These are phyloP conservation scores for Nakazawaea molendinolei DNA, from an alignment of 805 yeast genomes.

Conservation along the genomic window DNA sequence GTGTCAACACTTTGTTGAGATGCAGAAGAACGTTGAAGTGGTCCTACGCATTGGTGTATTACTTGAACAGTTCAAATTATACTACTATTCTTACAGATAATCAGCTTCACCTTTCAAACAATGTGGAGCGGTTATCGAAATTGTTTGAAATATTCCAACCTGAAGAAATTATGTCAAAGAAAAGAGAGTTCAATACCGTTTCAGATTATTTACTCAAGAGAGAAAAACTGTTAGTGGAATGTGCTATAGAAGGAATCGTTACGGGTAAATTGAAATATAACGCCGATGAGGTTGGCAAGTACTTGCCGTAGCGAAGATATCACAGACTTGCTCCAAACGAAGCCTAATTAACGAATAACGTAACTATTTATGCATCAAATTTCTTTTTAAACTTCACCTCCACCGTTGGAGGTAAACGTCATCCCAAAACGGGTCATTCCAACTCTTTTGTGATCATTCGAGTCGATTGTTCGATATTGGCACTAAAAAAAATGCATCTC, in stretches of 20 bases:
- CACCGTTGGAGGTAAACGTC: too few species aligned
- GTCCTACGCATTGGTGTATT: slow-evolving; percentile 81
- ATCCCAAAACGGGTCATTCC: too few species aligned
- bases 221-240: slow-evolving; percentile 10
- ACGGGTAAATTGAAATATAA: slow-evolving; percentile 4
- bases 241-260: slow-evolving; percentile 9
- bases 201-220: slow-evolving; percentile 10
- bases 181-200: slow-evolving; percentile 16
- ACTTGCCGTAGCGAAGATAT: neutral
- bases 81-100: slow-evolving; percentile 63
- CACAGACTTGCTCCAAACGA: neutral
- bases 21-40: slow-evolving; percentile 81
- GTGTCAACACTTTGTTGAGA: slow-evolving; percentile 54
- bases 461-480: too few species aligned
- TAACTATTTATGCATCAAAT: too few species aligned
- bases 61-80: slow-evolving; percentile 42
- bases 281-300: slow-evolving; percentile 7
- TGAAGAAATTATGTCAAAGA: slow-evolving; percentile 20
- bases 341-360: neutral
- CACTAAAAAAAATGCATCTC: too few species aligned
- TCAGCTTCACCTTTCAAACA: slow-evolving; percentile 28
- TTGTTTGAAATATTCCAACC: slow-evolving; percentile 26
- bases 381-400: too few species aligned
- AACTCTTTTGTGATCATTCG: too few species aligned
- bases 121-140: slow-evolving; percentile 25